Evolutionary conservation across 2,329 filamentous ascomycete species (phyloP), one percentile per base, ranked within the genome.

Genomic region (Colletotrichum sp.): DNA sequence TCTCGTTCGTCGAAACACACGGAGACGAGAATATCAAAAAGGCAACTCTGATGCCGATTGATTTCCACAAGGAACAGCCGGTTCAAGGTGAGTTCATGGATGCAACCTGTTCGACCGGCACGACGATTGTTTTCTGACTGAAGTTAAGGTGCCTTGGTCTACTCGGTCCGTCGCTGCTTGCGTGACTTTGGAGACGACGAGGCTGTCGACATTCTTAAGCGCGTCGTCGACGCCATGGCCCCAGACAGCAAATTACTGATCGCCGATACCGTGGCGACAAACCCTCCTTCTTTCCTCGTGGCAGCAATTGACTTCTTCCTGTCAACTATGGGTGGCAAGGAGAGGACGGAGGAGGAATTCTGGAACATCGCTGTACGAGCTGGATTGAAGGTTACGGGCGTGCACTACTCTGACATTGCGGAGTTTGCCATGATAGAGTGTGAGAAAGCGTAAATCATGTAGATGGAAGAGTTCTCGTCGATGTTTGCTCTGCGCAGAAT

Each of bases 101-200:
- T 21, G 43, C 43, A 18, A 16, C n/a, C 43, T 16, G 10, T 21
- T 48, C 14, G 43, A 36, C 18, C 75, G 76, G 38, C 56, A 43
- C 34, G 26, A 24, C 26, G 12, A 21, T 14, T 43, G 26, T 13
- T 26, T 59, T 73, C 7, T 62, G 18, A 34, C 48, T 69, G 14
- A 58, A 30, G 30, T 12, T 2, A 21, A 84, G 83, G 81, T 4
- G 84, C 84, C 8, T 71, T 82, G n/a, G 75, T 83, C 13, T 85
- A 85, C 77, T 82, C 80, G 77, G 82, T 83, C 70, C 80, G 79
- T 65, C 81, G 82, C 14, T 82, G 82, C 61, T 80, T 86, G 4
- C 84, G 86, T 69, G 81, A 85, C 70, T 86, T 83, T 74, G 74
- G 80, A 30, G 83, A 85, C 64, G 78, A 79, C 2, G 79, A 79